Evolutionary conservation across 768 basidiomycete genomes (phyloP).

Genomic region (Lactarius evosmus): DNA sequence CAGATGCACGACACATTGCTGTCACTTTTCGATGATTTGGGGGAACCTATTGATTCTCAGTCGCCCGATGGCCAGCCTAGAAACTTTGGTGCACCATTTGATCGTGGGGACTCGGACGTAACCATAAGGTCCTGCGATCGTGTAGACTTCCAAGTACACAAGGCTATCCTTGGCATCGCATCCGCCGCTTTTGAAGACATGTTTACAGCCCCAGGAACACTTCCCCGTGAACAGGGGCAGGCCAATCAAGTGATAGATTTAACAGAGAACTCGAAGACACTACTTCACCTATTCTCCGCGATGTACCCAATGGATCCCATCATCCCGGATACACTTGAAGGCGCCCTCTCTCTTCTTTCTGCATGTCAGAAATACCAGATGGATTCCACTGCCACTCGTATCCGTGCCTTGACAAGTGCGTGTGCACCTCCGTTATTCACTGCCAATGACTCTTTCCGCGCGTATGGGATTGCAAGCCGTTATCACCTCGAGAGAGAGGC

Average conservation of each 20-base stretch:
- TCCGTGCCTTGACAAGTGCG: constrained; percentile 3
- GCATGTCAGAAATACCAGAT: constrained; percentile 21
- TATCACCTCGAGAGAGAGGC: constrained; percentile 14
- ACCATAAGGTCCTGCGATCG: constrained; percentile 54
- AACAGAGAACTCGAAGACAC: constrained; percentile 9
- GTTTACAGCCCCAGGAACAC: constrained; percentile 36
- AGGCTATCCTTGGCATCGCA: constrained; percentile 50
- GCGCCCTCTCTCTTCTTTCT: constrained; percentile 4
- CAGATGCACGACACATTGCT: background rate
- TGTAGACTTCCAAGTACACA: constrained; percentile 52
- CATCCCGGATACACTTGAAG: constrained; percentile 5
- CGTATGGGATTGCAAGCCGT: constrained; percentile 13
- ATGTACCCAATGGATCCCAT: background rate
- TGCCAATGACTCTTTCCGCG: background rate
- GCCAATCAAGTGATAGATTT: background rate
- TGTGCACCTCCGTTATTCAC: background rate
- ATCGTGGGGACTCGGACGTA: constrained; percentile 37
- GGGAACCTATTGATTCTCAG: background rate
- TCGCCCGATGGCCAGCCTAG: background rate
- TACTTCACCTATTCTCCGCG: constrained; percentile 3
- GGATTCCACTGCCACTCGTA: background rate
- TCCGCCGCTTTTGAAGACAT: constrained; percentile 58
- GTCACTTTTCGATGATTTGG: background rate
- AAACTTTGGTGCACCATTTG: constrained; percentile 16
- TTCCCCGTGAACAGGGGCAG: background rate